Evolutionary conservation across 2,329 filamentous ascomycete species (phyloP).

Genomic region (Magnaporthiopsis incrustans): DNA sequence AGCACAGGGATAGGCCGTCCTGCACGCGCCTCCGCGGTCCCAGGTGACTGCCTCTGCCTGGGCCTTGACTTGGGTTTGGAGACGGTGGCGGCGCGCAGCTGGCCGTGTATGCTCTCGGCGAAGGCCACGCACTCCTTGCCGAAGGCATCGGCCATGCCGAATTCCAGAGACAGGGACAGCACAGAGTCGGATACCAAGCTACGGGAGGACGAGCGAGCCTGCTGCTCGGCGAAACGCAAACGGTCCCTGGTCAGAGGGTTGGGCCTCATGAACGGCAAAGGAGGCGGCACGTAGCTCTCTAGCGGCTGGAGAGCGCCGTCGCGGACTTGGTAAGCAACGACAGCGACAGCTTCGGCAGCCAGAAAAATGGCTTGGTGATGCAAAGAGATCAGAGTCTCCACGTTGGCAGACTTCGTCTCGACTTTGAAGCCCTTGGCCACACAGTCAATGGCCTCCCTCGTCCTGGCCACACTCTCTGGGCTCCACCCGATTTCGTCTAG

Average conservation of each 20-base stretch:
- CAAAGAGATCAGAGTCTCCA: neutral
- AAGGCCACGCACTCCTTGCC: neutral
- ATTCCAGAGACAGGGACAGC: neutral
- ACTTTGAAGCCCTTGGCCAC: neutral
- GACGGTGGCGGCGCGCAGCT: slow-evolving; percentile 20
- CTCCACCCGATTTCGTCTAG: neutral
- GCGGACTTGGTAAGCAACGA: slow-evolving; percentile 4
- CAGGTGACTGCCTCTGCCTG: slow-evolving; percentile 4
- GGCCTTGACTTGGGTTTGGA: slow-evolving; percentile 6
- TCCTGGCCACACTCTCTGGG: neutral
- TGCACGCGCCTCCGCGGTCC: slow-evolving; percentile 12
- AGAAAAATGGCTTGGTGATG: neutral
- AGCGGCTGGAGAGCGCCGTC: slow-evolving; percentile 7
- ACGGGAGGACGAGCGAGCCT: neutral
- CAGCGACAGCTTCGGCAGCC: slow-evolving; percentile 8
- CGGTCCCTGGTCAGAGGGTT: neutral
- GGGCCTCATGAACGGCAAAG: neutral
- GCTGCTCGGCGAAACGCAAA: neutral
- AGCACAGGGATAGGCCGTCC: slow-evolving; percentile 27
- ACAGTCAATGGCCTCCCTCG: neutral
- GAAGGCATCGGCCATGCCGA: neutral
- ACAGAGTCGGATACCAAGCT: neutral
- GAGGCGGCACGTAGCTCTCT: neutral
- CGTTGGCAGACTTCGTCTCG: neutral
- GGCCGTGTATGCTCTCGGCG: slow-evolving; percentile 14